Percentiles rank a stretch among this genome's conserved stretches.
Evolutionary conservation across 495 filamentous ascomycete genomes (phyloP).

Genomic region (Penicillium paradoxum): DNA sequence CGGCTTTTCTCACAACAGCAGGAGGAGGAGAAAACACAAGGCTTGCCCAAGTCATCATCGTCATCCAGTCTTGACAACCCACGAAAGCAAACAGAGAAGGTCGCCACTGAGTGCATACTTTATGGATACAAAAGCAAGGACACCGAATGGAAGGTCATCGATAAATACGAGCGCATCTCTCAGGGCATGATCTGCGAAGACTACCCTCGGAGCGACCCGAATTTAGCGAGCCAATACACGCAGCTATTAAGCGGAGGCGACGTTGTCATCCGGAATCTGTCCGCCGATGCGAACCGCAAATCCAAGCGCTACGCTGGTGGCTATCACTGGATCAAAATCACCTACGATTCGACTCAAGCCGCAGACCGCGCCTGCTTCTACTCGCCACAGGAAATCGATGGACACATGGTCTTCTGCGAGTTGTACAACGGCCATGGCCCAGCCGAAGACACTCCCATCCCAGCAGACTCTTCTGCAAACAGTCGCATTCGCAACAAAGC

Average conservation of each 20-base stretch:
- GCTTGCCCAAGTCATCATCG: conserved; percentile 40
- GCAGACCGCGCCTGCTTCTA: conserved; percentile 70
- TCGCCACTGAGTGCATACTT: conserved; percentile 76
- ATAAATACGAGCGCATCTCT: conserved; percentile 72
- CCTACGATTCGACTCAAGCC: conserved; percentile 75
- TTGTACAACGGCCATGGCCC: conserved; percentile 68
- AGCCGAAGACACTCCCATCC: conserved; percentile 57
- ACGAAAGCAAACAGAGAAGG: conserved; percentile 45
- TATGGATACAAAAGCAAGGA: conserved; percentile 70
- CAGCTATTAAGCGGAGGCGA: conserved; percentile 57
- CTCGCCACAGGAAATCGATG: conserved; percentile 72
- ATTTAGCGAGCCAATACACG: conserved; percentile 49
- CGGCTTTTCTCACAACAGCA: conserved; percentile 43
- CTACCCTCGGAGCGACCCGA: conserved; percentile 64
- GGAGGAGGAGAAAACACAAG: conserved; percentile 34
- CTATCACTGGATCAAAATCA: conserved; percentile 87
- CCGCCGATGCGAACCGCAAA: conserved; percentile 64
- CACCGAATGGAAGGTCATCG: conserved; percentile 77
- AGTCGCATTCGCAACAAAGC: conserved; percentile 21
- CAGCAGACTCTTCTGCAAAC: conserved; percentile 36
- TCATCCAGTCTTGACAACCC: conserved; percentile 39
- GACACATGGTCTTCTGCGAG: conserved; percentile 73
- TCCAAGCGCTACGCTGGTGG: conserved; percentile 73
- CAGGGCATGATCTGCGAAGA: conserved; percentile 81
- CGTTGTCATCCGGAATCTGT: conserved; percentile 58